phyloP scores from a whole-genome alignment of 768 basidiomycete species.

The Mycena pura region DNA sequence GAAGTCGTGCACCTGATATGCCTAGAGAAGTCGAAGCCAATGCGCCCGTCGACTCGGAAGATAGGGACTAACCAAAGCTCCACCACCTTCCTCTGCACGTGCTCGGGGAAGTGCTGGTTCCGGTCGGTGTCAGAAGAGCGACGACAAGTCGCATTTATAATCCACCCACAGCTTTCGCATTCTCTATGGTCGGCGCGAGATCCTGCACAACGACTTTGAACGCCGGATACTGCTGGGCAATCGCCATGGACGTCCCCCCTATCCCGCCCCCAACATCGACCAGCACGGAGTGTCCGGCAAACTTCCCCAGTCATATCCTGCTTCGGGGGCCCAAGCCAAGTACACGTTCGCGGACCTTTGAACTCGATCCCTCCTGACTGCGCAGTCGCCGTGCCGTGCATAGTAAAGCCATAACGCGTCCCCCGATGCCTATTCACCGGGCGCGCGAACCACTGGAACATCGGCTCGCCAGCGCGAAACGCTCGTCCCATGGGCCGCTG shows the following conservation, averaged over 20 bases:
- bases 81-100: background rate
- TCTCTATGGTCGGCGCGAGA: background rate
- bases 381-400: background rate
- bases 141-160: background rate
- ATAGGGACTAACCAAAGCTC: background rate
- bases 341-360: background rate
- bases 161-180: background rate
- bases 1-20: constrained; percentile 58
- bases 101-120: background rate
- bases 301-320: constrained; percentile 4
- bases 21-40: background rate
- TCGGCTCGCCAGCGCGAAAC: background rate
- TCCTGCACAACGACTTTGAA: constrained; percentile 7
- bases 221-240: background rate
- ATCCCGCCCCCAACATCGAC: constrained; percentile 21
- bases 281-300: background rate
- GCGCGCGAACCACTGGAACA: constrained; percentile 15
- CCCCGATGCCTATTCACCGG: constrained; percentile 6
- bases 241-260: background rate
- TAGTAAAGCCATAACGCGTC: constrained; percentile 6
- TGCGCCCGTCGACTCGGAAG: too few species aligned
- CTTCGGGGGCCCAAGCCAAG: background rate
- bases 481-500: too few species aligned
- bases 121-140: background rate
- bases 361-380: constrained; percentile 6